Evolutionary conservation across 23 red algal species (phyloP).

Genomic region (Chondrus crispus): DNA sequence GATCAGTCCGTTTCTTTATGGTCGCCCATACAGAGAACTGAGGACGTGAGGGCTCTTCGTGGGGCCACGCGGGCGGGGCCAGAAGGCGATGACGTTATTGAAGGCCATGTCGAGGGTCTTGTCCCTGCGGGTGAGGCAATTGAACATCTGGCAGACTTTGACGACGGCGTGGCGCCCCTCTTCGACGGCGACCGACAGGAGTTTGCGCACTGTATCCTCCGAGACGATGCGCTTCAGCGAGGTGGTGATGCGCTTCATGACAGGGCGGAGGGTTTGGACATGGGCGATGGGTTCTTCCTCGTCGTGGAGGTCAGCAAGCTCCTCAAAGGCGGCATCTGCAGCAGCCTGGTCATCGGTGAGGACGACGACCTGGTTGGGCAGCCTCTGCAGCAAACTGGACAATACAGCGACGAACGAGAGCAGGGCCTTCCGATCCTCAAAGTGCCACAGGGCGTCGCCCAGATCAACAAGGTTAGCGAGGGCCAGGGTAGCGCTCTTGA

Average conservation of each 20-base stretch:
- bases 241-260: background rate
- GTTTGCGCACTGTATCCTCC: conserved; percentile 39
- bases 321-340: background rate
- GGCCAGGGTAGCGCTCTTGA: background rate
- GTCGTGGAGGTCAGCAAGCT: background rate
- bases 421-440: background rate
- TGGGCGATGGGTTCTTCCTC: background rate
- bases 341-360: background rate
- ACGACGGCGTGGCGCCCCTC: conserved; percentile 24
- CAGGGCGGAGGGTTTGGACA: background rate
- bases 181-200: conserved; percentile 20
- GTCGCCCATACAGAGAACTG: conserved; percentile 19
- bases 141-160: conserved; percentile 59
- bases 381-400: background rate
- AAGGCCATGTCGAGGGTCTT: conserved; percentile 18
- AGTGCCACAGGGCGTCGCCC: background rate
- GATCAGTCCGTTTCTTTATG: too few species aligned
- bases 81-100: conserved; percentile 43
- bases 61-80: conserved; percentile 11
- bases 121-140: conserved; percentile 33
- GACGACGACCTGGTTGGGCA: conserved; percentile 25
- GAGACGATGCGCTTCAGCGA: conserved; percentile 37
- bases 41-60: conserved; percentile 9
- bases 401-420: conserved; percentile 15
- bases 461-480: conserved; percentile 42